Base-by-base conservation (phyloP, 306 rosid species). In the Adenanthera pavonina region DNA sequence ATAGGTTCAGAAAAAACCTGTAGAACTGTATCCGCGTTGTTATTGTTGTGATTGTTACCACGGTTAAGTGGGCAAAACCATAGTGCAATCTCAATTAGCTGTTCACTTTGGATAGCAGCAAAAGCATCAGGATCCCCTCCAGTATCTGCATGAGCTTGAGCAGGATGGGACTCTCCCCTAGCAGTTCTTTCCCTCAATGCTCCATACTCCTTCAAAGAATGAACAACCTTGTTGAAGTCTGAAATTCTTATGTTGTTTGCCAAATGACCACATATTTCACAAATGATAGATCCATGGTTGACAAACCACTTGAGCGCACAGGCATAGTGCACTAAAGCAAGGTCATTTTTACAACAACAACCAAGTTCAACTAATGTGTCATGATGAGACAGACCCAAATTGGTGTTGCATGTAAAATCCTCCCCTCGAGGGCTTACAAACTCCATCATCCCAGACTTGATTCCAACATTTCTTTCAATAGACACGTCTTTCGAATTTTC, bases 291-390 rank as follows among this genome's bases (percentile, higher is more conserved):
- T 85, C 99, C 99, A 85, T 93, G 99, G 81, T 89, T 95, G 72
- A 95, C 84, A 85, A 95, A 95, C 99, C 99, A 95, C 78, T 95
- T 95, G 47, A 95, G 92, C 38, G 99, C 99, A 83, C 99, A 95
- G 5, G 97, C 92, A 72, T 95, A 95, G 80, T 95, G 99, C 65
- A 93, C 98, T 59, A 92, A 76, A 79, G 93, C 99, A 76, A 95
- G 96, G 84, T 95, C 99, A 83, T 86, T 92, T 88, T 95, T 95
- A 87, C 99, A 95, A 81, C 88, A 90, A 83, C 99, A 95, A 49
- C 99, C 99, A 79, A 95, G 99, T 87, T 93, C 97, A 43, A 93
- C 56, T 61, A 95, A 82, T 25, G 86, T 77, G 84, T 89, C 96
- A 73, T 85, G 90, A 71, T 82, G 89, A 86, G 87, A 82, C 47